Evolutionary conservation across 352 stramenopile genomes (phyloP), one percentile per base, ranked within the genome.

Genomic region (Phytophthora syringae): DNA sequence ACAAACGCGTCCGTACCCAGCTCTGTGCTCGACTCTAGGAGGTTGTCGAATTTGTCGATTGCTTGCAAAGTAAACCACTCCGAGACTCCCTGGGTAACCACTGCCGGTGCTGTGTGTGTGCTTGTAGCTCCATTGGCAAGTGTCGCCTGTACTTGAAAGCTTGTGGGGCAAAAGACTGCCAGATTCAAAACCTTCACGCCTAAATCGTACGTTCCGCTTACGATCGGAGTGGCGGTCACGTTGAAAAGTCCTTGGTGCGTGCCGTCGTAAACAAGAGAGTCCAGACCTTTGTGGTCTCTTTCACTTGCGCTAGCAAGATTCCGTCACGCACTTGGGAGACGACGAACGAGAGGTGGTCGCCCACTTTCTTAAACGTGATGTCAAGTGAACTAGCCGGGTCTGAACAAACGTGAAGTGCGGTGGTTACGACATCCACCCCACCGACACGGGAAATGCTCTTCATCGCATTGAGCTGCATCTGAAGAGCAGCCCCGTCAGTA

Each of bases 11-110:
- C 30, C 5, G 60, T 64, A 15, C 67, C 55, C 10, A 96, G 48
- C 43, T 93, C 85, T 1, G 84, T 92, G 28, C 75, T 92, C 0
- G 71, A 89, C 25, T 96, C 86, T 9, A 99, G 76, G 28, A 77
- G 71, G 70, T 99, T 99, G 6, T 86, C 81, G 61, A 98, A 99
- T 3, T 73, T 67, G 68, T 99, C 96, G 28, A 95, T 87, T 13
- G 89, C 77, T 59, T 98, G 88, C 2, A 99, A 70, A 10, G 70
- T 78, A 67, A 98, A 98, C 27, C 55, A 64, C 43, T 93, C 87
- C 20, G 60, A 43, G 2, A 82, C 72, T 18, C 95, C 83, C 82
- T 95, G 87, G 0, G 84, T 92, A 0, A 94, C 93, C 24, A 98
- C 77, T 7, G 84, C 52, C 7, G 82, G 79, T 0, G 90, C 88